Conservation (phyloP, 1,284 basidiomycete species). For the Cryptococcus hybrid region DNA sequence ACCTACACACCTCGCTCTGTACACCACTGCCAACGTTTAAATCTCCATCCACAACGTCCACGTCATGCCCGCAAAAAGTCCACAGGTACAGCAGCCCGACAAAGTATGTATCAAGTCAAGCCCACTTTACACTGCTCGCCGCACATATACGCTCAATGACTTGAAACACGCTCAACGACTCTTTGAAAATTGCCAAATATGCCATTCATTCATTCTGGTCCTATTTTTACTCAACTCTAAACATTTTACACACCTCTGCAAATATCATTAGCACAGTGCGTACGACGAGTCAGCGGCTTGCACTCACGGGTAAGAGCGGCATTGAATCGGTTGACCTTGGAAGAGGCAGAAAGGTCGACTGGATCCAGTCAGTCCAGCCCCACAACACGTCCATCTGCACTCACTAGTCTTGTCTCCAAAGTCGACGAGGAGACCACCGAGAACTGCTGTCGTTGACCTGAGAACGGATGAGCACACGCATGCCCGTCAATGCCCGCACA, state of each 20-base stretch:
- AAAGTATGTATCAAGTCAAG: no score
- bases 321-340: slow-evolving; percentile 93
- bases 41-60: no score
- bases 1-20: no score
- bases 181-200: no score
- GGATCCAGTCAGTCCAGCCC: neutral
- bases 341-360: slow-evolving; percentile 83
- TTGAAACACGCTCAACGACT: no score
- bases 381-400: slow-evolving; percentile 4
- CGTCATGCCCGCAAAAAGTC: no score
- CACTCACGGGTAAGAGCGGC: slow-evolving; percentile 70
- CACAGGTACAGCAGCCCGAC: no score
- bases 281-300: neutral
- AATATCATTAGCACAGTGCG: slow-evolving; percentile 6
- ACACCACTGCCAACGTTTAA: no score
- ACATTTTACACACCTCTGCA: slow-evolving; percentile 20
- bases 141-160: no score
- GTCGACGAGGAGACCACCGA: slow-evolving; percentile 91
- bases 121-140: no score
- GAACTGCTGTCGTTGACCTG: slow-evolving; percentile 79
- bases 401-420: slow-evolving; percentile 94
- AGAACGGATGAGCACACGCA: neutral
- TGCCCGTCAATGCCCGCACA: neutral
- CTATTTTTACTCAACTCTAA: no score
- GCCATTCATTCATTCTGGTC: no score